Conservation (phyloP, 345 rosid species). For the Stellera chamaejasme region DNA sequence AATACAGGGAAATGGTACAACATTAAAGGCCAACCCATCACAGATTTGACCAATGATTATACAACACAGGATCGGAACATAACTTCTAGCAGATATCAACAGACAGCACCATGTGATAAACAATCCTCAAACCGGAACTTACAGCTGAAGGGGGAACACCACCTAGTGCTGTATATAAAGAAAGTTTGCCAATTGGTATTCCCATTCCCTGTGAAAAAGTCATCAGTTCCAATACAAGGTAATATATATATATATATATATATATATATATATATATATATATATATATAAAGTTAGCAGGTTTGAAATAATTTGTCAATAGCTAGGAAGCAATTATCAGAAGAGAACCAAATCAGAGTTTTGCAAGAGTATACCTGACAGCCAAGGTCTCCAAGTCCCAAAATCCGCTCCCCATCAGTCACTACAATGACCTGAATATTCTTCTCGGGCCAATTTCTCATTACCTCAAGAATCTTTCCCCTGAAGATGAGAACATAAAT, state of each 20-base stretch:
- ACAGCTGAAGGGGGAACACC: constrained; percentile 98
- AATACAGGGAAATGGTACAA: neutral
- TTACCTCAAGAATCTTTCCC: constrained; percentile 81
- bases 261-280: no score
- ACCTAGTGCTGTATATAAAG: constrained; percentile 90
- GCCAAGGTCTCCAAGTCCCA: constrained; percentile 97
- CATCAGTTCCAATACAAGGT: neutral
- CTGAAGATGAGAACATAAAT: constrained; percentile 22
- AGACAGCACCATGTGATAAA: no score
- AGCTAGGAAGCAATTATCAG: neutral
- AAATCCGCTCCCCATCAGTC: constrained; percentile 92
- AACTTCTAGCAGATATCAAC: no score
- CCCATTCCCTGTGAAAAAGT: constrained; percentile 72
- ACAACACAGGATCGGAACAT: no score
- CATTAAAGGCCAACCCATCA: neutral
- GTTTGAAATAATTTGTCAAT: no score
- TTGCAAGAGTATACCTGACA: constrained; percentile 53
- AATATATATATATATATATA: no score
- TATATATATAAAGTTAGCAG: no score
- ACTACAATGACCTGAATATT: constrained; percentile 94
- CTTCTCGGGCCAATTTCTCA: constrained; percentile 95
- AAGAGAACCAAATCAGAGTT: neutral
- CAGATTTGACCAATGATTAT: neutral
- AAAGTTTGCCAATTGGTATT: constrained; percentile 94
- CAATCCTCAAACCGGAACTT: constrained; percentile 24